These are phyloP conservation scores for Tetraselmis striata DNA, from an alignment of 139 green algal genomes.

Conservation along the genomic window DNA sequence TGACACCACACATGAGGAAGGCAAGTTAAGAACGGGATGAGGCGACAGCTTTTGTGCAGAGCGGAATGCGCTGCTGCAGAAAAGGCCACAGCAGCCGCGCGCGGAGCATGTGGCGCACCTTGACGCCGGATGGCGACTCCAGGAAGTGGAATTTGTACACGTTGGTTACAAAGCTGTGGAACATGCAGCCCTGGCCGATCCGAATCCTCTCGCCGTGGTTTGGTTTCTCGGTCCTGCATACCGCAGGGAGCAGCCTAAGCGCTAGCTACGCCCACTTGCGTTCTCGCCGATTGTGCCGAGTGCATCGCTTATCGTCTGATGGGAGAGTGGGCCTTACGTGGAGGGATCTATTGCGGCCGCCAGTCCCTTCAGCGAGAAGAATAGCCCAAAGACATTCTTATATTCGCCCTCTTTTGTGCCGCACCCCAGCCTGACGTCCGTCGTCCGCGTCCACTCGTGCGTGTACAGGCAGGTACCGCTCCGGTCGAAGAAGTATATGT, in stretches of 20 bases:
- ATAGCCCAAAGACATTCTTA: slow-evolving; percentile 94
- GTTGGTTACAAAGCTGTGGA: slow-evolving; percentile 74
- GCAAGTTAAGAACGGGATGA: too few species aligned
- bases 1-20: too few species aligned
- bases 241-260: too few species aligned
- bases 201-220: slow-evolving; percentile 60
- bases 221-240: slow-evolving; percentile 47
- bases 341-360: slow-evolving; percentile 75
- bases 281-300: too few species aligned
- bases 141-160: slow-evolving; percentile 91
- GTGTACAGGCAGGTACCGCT: slow-evolving; percentile 82
- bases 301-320: too few species aligned
- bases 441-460: slow-evolving; percentile 77
- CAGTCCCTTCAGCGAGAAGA: slow-evolving; percentile 86
- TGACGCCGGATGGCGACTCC: slow-evolving; percentile 82
- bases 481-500: slow-evolving; percentile 79
- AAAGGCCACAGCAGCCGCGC: too few species aligned
- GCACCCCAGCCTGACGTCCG: slow-evolving; percentile 61
- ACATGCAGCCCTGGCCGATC: slow-evolving; percentile 70
- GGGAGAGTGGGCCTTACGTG: slow-evolving; percentile 35
- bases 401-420: slow-evolving; percentile 69
- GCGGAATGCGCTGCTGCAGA: too few species aligned
- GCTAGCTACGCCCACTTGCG: too few species aligned
- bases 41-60: too few species aligned
- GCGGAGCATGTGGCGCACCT: too few species aligned